Base-by-base conservation (phyloP, 2,329 filamentous ascomycete genomes). In the Venturia pyrina region DNA sequence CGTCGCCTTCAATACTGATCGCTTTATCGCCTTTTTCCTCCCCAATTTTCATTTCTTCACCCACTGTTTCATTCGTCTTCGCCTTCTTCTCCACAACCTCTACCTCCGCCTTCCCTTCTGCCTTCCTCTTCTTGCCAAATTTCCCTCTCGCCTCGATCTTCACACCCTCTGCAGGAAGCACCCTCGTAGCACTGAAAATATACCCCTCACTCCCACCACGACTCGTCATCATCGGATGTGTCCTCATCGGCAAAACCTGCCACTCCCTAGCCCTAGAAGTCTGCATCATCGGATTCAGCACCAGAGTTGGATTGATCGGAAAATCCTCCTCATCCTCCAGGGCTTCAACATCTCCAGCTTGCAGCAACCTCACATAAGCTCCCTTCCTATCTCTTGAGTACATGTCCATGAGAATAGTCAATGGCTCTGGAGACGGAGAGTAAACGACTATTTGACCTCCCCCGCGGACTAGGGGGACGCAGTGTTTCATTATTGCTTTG, bases 171-270 rank as follows among this genome's bases (percentile, higher is more conserved):
- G 89, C 86, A 0, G 95, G 95, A 59, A 93, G 79, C 0, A 95
- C 91, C 70, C 87, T 85, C 74, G 89, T 90, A 0, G 84, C 93
- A 37, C 91, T 93, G 70, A 98, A 92, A 3, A 99, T 75, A 75
- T 91, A 99, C 0, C 95, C 95, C 73, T 98, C 93, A 0, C 91
- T 87, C 0, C 93, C 93, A 24, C 95, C 95, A 50, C 85, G 84
- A 46, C 87, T 87, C 67, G 90, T 96, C 95, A 99, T 99, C 65
- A 96, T 77, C 7, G 95, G 95, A 78, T 99, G 95, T 64, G 95
- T 98, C 65, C 95, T 81, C 0, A 91, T 90, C 0, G 95, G 95
- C 60, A 99, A 76, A 1, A 97, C 93, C 79, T 99, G 95, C 90
- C 91, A 98, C 64, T 85, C 82, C 68, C 89, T 83, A 5, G 89